Evolutionary conservation across 2,329 filamentous ascomycete species (phyloP).

Genomic region (Pseudocercospora fijiensis): DNA sequence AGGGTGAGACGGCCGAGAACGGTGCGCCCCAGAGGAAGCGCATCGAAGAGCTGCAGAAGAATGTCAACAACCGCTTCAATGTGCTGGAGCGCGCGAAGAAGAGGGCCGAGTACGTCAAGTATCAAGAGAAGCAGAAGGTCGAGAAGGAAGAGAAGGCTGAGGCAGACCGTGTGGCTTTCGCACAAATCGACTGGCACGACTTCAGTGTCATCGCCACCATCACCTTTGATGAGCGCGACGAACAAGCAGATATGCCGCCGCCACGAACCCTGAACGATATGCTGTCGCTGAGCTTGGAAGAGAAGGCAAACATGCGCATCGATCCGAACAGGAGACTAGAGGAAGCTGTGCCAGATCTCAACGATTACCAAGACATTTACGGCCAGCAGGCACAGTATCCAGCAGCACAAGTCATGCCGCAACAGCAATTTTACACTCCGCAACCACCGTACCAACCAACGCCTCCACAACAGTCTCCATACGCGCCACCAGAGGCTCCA

Average conservation of each 20-base stretch:
- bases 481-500: conserved; percentile 27
- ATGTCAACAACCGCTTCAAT: conserved; percentile 75
- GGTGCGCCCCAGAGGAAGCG: conserved; percentile 71
- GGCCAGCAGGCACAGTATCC: conserved; percentile 33
- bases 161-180: conserved; percentile 72
- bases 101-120: conserved; percentile 82
- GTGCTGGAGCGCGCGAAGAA: conserved; percentile 78
- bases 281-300: conserved; percentile 90
- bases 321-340: conserved; percentile 81
- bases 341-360: conserved; percentile 82
- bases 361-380: conserved; percentile 52
- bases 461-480: conserved; percentile 35
- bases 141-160: conserved; percentile 87
- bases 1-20: conserved; percentile 65
- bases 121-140: conserved; percentile 78
- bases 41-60: conserved; percentile 69
- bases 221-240: conserved; percentile 84
- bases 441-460: conserved; percentile 29
- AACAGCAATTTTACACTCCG: conserved; percentile 28
- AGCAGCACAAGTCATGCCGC: conserved; percentile 28
- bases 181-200: conserved; percentile 96
- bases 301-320: conserved; percentile 88
- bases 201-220: conserved; percentile 96
- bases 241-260: conserved; percentile 79
- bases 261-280: conserved; percentile 88